phyloP scores from a whole-genome alignment of 2,329 filamentous ascomycete genomes.

The Trichoderma sp. region DNA sequence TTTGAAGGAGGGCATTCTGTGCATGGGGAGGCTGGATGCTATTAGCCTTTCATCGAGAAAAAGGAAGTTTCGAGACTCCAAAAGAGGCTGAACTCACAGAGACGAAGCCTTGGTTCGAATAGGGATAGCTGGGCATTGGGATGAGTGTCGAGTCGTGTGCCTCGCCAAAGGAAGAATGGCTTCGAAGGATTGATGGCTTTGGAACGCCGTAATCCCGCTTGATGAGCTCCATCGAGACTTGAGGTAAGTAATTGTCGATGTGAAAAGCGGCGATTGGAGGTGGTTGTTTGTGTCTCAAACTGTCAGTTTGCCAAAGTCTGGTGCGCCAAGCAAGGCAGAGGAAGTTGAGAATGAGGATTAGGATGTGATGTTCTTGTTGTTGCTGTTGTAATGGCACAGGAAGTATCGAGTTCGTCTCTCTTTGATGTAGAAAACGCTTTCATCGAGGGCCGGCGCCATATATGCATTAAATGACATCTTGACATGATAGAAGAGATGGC shows the following conservation, averaged over 20 bases:
- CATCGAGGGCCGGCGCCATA: neutral
- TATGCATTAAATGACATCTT: neutral
- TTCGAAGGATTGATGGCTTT: neutral
- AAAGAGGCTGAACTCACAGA: neutral
- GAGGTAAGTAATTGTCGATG: neutral
- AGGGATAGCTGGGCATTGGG: neutral
- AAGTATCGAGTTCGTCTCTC: neutral
- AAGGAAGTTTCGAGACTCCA: neutral
- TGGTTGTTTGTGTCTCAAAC: neutral
- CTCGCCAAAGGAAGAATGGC: neutral
- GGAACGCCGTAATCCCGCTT: neutral
- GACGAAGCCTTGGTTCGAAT: neutral
- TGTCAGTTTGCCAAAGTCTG: neutral
- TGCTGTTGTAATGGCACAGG: neutral
- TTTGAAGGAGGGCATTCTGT: neutral
- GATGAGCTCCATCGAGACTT: neutral
- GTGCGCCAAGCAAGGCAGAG: neutral
- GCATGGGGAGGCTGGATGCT: no score
- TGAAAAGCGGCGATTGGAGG: neutral
- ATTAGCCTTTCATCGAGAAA: neutral
- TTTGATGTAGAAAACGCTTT: neutral
- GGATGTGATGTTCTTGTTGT: no score
- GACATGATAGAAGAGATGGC: neutral
- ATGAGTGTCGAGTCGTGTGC: neutral
- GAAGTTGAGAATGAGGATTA: neutral